Percentiles rank a stretch among this genome's conserved stretches.
These are phyloP conservation scores for Pseudogymnoascus sp. DNA, from an alignment of 2,329 filamentous ascomycete genomes.

Conservation along the genomic window DNA sequence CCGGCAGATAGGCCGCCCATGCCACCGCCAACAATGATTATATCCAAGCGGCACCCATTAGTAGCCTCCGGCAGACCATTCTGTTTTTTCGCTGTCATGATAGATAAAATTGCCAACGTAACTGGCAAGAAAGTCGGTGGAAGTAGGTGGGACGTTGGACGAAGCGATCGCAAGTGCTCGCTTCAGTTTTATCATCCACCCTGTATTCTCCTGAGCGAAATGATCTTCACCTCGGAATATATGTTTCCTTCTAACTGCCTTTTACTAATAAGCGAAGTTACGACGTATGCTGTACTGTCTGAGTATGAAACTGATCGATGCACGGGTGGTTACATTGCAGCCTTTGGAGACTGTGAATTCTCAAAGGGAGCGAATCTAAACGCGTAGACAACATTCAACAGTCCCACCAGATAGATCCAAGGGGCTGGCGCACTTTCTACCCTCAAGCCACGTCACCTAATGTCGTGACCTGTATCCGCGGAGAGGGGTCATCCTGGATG, in stretches of 20 bases:
- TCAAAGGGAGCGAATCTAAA: not conserved
- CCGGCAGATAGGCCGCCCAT: constrained; percentile 44
- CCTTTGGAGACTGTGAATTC: not conserved
- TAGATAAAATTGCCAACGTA: not conserved
- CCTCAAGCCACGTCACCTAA: not conserved
- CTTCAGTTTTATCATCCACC: not conserved
- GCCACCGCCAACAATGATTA: constrained; percentile 48
- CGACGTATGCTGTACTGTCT: not conserved
- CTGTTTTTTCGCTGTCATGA: not conserved
- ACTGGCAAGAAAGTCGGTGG: not conserved
- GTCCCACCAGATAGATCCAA: not conserved
- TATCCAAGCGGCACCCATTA: not conserved
- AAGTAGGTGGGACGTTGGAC: not conserved
- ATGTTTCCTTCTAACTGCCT: not conserved
- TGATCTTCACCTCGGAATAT: not conserved
- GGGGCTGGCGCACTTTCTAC: not conserved
- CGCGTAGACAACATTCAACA: not conserved
- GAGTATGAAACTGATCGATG: not conserved
- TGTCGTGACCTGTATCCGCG: not conserved
- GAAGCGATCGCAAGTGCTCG: not conserved
- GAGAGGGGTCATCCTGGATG: not conserved
- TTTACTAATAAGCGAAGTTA: not conserved
- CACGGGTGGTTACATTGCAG: not conserved
- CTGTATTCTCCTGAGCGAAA: not conserved
- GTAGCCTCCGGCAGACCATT: not conserved